phyloP scores from a whole-genome alignment of 129 eudicot species.

The Erigeron canadensis region DNA sequence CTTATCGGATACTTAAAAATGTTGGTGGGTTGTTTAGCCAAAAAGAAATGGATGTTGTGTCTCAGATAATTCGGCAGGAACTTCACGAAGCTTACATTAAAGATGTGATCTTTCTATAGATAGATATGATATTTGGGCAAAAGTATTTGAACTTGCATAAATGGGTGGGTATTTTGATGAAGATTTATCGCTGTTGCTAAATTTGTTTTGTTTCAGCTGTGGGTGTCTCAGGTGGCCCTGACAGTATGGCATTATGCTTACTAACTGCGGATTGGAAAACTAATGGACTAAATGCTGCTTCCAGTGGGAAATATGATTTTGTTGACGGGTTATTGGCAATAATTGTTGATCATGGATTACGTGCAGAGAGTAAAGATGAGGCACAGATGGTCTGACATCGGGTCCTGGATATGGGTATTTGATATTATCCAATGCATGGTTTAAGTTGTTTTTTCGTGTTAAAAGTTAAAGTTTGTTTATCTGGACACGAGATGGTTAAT shows the following conservation, averaged over 20 bases:
- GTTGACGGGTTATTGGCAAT: constrained; percentile 74
- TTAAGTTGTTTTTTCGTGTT: not conserved
- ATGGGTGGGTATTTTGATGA: constrained; percentile 8
- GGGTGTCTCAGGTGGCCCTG: constrained; percentile 96
- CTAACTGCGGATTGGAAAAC: constrained; percentile 71
- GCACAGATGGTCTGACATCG: constrained; percentile 57
- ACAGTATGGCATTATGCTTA: constrained; percentile 89
- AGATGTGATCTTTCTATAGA: not conserved
- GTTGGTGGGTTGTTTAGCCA: not conserved
- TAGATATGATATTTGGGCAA: not conserved
- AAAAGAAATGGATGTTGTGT: not conserved
- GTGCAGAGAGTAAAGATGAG: constrained; percentile 77
- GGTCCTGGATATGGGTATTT: constrained; percentile 66
- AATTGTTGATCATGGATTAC: constrained; percentile 87
- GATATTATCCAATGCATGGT: not conserved
- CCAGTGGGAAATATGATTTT: constrained; percentile 33
- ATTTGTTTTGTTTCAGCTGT: constrained; percentile 55
- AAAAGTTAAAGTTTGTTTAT: constrained; percentile 15
- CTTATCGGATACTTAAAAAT: not conserved
- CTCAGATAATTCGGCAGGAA: not conserved
- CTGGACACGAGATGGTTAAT: constrained; percentile 39
- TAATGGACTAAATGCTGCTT: constrained; percentile 21
- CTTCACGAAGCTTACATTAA: not conserved
- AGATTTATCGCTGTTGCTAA: not conserved
- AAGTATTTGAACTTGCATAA: too few relatives aligned